Conservation (phyloP, 179 eudicot species). For the Dionaea muscipula region DNA sequence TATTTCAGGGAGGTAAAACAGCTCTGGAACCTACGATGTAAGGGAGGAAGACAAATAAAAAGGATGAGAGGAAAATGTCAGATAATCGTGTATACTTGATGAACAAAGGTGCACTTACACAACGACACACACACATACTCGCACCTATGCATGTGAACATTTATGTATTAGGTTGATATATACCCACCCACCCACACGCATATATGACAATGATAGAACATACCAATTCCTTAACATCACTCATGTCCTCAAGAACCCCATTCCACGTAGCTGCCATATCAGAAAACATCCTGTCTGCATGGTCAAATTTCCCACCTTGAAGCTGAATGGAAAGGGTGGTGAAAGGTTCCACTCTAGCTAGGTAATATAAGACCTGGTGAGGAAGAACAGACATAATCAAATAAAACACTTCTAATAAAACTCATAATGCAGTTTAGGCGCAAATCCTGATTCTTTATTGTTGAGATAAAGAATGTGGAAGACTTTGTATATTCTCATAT, state of each 20-base stretch:
- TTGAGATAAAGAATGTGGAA: too few relatives aligned
- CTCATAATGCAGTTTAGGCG: too few relatives aligned
- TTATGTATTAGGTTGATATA: too few relatives aligned
- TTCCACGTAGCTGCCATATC: slow-evolving; percentile 93
- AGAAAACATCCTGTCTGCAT: slow-evolving; percentile 93
- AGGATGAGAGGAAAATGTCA: neutral
- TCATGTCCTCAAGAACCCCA: slow-evolving; percentile 95
- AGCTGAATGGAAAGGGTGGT: slow-evolving; percentile 88
- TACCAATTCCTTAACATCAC: slow-evolving; percentile 99
- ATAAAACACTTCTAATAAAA: neutral
- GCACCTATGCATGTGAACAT: too few relatives aligned
- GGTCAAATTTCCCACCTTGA: slow-evolving; percentile 96
- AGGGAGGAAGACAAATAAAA: neutral
- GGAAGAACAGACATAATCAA: slow-evolving; percentile 10
- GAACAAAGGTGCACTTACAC: neutral
- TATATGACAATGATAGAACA: neutral
- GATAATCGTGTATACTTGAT: neutral
- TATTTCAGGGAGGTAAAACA: slow-evolving; percentile 91
- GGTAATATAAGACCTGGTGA: slow-evolving; percentile 82
- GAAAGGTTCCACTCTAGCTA: slow-evolving; percentile 88
- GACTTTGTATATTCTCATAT: too few relatives aligned
- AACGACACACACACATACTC: too few relatives aligned
- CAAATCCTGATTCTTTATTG: too few relatives aligned
- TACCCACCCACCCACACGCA: too few relatives aligned
- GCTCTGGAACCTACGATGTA: slow-evolving; percentile 69